Conservation (phyloP, 805 yeast genomes). For the Grigorovia jiainica region DNA sequence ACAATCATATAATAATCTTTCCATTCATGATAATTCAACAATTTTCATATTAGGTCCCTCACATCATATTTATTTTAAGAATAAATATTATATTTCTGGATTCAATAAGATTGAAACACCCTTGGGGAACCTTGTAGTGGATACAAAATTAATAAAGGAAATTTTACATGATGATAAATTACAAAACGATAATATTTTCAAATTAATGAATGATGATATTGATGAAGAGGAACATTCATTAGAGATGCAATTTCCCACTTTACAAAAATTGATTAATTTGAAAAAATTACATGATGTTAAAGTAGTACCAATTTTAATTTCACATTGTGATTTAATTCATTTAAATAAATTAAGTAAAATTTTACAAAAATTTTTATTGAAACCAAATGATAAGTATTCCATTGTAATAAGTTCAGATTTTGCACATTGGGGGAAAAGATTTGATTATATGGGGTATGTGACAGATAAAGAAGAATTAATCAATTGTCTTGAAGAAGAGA, state of each 20-base stretch:
- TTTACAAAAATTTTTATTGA: slow-evolving; percentile 47
- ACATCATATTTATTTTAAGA: slow-evolving; percentile 74
- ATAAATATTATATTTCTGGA: slow-evolving; percentile 43
- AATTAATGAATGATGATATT: slow-evolving; percentile 43
- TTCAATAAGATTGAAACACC: slow-evolving; percentile 69
- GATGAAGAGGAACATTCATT: slow-evolving; percentile 88
- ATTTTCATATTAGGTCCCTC: slow-evolving; percentile 87
- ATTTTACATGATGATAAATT: slow-evolving; percentile 25
- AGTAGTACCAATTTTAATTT: slow-evolving; percentile 74
- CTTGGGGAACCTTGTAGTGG: slow-evolving; percentile 64
- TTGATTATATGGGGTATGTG: slow-evolving; percentile 48
- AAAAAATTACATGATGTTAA: slow-evolving; percentile 29
- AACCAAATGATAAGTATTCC: slow-evolving; percentile 48
- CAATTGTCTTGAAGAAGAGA: slow-evolving; percentile 27
- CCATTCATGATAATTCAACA: slow-evolving; percentile 31
- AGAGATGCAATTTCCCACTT: slow-evolving; percentile 81
- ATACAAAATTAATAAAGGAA: slow-evolving; percentile 34
- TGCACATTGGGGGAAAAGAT: slow-evolving; percentile 85
- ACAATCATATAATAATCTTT: slow-evolving; percentile 66
- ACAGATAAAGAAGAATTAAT: slow-evolving; percentile 18
- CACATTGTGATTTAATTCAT: slow-evolving; percentile 42
- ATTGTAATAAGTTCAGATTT: slow-evolving; percentile 68
- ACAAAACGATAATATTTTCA: slow-evolving; percentile 29
- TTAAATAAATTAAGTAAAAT: slow-evolving; percentile 38
- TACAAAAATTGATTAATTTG: slow-evolving; percentile 9